Conservation (phyloP, 768 basidiomycete genomes). For the Coprinopsis strossmayeri region DNA sequence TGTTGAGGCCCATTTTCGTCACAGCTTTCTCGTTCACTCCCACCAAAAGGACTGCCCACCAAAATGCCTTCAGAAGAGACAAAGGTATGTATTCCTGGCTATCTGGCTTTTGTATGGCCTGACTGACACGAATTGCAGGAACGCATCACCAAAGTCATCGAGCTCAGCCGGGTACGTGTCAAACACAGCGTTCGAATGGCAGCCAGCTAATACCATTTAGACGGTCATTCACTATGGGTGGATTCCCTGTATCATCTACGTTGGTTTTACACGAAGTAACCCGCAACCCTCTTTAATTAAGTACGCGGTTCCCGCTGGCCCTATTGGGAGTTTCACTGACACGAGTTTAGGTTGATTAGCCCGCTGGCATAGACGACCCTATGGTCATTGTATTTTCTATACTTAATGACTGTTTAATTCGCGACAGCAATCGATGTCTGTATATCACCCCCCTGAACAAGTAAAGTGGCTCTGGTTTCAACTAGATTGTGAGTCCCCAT, state of each 20-base stretch:
- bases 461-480: too few relatives aligned
- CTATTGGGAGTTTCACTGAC: constrained; percentile 6
- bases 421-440: neutral
- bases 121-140: constrained; percentile 40
- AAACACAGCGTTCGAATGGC: too few relatives aligned
- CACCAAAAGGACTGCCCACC: constrained; percentile 11
- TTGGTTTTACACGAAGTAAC: constrained; percentile 88
- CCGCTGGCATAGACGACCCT: constrained; percentile 65
- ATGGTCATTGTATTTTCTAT: constrained; percentile 4
- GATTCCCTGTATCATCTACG: constrained; percentile 95
- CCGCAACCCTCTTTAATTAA: constrained; percentile 95
- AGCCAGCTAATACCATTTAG: constrained; percentile 29
- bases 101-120: neutral
- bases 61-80: constrained; percentile 87
- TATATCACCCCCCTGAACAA: constrained; percentile 9
- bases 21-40: constrained; percentile 13
- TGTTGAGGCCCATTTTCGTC: constrained; percentile 15
- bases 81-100: constrained; percentile 47
- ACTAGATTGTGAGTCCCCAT: too few relatives aligned
- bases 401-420: constrained; percentile 7
- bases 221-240: constrained; percentile 90
- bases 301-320: constrained; percentile 40
- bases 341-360: constrained; percentile 70
- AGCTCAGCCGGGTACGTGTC: constrained; percentile 68
- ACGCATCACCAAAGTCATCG: constrained; percentile 74